These are phyloP conservation scores for Elsinoe australis DNA, from an alignment of 2,329 filamentous ascomycete species.

Conservation along the genomic window DNA sequence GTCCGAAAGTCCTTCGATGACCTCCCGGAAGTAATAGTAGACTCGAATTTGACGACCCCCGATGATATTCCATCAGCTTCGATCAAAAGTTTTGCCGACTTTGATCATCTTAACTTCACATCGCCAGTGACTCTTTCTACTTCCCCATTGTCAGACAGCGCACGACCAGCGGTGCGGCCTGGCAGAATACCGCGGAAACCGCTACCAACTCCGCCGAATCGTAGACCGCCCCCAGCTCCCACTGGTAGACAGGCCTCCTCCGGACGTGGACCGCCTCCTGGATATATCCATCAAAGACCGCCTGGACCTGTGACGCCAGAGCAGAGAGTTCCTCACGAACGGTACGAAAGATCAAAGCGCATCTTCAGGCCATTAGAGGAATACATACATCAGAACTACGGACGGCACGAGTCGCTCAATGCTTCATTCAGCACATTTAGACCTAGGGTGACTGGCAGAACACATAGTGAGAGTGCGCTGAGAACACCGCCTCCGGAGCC, in stretches of 20 bases:
- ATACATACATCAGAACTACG: conserved; percentile 63
- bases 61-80: conserved; percentile 17
- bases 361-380: conserved; percentile 73
- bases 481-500: conserved; percentile 32
- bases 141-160: conserved; percentile 9
- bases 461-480: conserved; percentile 40
- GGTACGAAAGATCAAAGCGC: conserved; percentile 40
- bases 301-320: conserved; percentile 26
- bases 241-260: no score
- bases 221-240: conserved; percentile 31
- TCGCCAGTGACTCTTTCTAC: conserved; percentile 3
- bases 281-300: conserved; percentile 25
- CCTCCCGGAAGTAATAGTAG: conserved; percentile 5
- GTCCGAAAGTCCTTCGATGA: background rate
- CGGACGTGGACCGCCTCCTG: conserved; percentile 5
- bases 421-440: conserved; percentile 59
- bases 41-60: conserved; percentile 5
- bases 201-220: conserved; percentile 25
- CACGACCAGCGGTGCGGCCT: background rate
- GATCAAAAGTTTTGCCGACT: conserved; percentile 17
- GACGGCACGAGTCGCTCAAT: conserved; percentile 65
- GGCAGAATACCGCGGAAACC: conserved; percentile 23
- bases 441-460: conserved; percentile 31
- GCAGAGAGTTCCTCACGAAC: conserved; percentile 23
- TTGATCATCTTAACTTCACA: conserved; percentile 17